Conservation (phyloP, 352 stramenopile genomes). For the Blastocystis sp. region DNA sequence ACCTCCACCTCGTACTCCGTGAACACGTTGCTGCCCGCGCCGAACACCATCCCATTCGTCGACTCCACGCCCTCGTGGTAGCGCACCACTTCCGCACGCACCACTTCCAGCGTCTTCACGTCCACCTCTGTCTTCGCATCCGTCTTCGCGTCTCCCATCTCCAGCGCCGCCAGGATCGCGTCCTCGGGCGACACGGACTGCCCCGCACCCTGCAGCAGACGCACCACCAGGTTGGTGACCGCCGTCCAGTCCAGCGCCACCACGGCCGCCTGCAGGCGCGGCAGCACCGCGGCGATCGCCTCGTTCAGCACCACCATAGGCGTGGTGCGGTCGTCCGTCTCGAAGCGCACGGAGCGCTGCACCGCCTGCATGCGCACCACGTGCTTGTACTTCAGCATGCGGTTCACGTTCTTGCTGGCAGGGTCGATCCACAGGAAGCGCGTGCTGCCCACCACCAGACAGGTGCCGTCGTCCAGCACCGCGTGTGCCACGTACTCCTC, state of each 20-base stretch:
- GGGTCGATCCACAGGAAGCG: conserved; percentile 49
- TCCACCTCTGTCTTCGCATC: neutral
- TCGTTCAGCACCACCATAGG: conserved; percentile 35
- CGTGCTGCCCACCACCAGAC: conserved; percentile 12
- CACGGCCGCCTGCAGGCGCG: conserved; percentile 15
- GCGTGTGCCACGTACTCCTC: conserved; percentile 65
- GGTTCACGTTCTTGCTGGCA: neutral
- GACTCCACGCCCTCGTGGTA: conserved; percentile 53
- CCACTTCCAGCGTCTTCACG: neutral
- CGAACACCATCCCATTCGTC: neutral
- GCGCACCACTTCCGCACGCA: neutral
- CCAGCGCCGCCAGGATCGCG: conserved; percentile 8
- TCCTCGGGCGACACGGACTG: conserved; percentile 3
- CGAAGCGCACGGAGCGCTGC: conserved; percentile 13
- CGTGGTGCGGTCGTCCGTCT: conserved; percentile 1
- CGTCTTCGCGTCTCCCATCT: conserved; percentile 9
- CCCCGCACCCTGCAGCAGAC: neutral
- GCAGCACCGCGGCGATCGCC: conserved; percentile 18
- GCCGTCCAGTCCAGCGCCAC: neutral
- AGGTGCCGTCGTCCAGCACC: neutral
- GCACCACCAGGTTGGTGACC: conserved; percentile 57
- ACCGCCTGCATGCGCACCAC: neutral
- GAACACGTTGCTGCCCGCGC: neutral
- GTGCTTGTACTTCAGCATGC: conserved; percentile 50
- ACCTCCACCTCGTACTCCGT: conserved; percentile 62